Evolutionary conservation across 2,329 filamentous ascomycete genomes (phyloP), one percentile per base, ranked within the genome.

Genomic region (Decorospora gaudefroyi): DNA sequence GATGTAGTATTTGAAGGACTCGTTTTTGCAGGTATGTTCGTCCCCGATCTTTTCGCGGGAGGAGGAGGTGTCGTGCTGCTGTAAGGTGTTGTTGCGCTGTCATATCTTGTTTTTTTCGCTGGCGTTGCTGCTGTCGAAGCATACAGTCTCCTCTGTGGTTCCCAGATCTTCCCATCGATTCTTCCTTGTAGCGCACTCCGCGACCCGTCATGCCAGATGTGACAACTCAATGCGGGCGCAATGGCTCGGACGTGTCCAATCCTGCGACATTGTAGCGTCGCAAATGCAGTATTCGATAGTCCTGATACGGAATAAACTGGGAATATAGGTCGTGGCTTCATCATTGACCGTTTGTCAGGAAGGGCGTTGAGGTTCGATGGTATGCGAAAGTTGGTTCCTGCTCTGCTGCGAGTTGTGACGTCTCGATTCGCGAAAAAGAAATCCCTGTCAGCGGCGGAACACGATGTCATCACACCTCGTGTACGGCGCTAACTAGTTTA

Each of bases 401-500:
- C 21, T n/a, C 9, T 36, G 19, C 10, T 30, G n/a, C 10, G 19
- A 40, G 21, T 46, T 40, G 42, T 44, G 51, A 55, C 55, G 55
- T 55, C 36, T 49, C 26, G 32, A 58, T 56, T 51, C 45, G 54
- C 43, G 44, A 26, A 29, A 18, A 18, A 30, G 41, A 40, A 34
- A 54, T 50, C 55, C 51, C 48, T 53, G 51, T 35, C 31, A 31
- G 19, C 33, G 21, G 19, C 29, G 30, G 26, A 41, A 43, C 62
- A 47, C 62, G 58, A 59, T 61, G 61, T 65, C 63, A 64, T 64
- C 49, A 57, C 47, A 55, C 49, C 34, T 53, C 55, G 54, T 49
- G 52, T 53, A n/a, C 31, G 22, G 31, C 49, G 52, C 59, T 61
- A 61, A 28, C 41, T 36, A 9, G 16, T 35, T 36, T 30, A 16